Base-by-base conservation (phyloP, 345 rosid species). In the Chamaenerion angustifolium region DNA sequence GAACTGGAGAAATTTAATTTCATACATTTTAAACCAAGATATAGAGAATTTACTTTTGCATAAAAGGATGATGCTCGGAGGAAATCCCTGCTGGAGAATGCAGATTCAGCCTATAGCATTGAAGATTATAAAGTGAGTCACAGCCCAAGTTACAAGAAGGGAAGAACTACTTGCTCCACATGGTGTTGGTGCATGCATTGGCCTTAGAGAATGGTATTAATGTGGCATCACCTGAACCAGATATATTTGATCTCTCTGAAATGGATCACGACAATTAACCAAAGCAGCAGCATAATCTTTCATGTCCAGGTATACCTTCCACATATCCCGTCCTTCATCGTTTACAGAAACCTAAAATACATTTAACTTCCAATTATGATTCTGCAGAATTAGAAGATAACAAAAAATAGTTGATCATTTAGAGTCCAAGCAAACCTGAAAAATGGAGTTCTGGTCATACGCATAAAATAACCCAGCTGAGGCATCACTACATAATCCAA, bases 301-400 rank as follows among this genome's bases (percentile, higher is more conserved):
- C 84, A 92, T 74, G 73, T 88, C 85, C 60, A 88, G 77, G 71
- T 92, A 81, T 55, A 92, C 95, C 82, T 82, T 92, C 99, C 99
- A 92, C 99, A 92, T 92, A 71, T 88, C 95, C 53, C 94, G 79
- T 52, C 82, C 85, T 81, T 92, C 99, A 17, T 92, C 99, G 68
- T 68, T 74, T 55, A 92, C 90, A 56, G 99, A 87, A 42, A 92
- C 95, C 98, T 92, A 64, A 2, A 66, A 68, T 16, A 49, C 40
- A 19, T 37, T 51, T 17, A 15, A 25, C 18, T 45, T 17, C 58
- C 12, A 62, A 56, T 11, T 19, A 16, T 45, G 49, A 19, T 54
- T 25, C 41, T 11, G 15, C 15, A 52, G 57, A 67, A 58, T 42
- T 41, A 11, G 4, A 47, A 62, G 37, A 15, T 55, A 37, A 37